phyloP scores from a whole-genome alignment of 2,329 filamentous ascomycete species.

The Sarocladiaceae sp. region DNA sequence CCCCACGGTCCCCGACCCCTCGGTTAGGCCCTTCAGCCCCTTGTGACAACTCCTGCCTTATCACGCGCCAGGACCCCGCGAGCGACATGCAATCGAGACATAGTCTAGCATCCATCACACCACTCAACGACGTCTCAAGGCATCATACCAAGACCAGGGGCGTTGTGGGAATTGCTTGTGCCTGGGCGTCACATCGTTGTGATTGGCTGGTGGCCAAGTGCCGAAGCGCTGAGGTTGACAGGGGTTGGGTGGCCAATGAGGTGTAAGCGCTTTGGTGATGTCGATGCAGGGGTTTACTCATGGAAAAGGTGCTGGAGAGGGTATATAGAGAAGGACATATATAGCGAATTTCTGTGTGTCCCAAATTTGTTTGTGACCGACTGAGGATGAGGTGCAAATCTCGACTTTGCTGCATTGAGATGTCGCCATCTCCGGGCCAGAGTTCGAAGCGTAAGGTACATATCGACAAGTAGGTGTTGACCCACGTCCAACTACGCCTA shows the following conservation, averaged over 20 bases:
- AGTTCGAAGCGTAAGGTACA: no score
- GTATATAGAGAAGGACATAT: not conserved
- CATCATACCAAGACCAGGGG: slow-evolving; percentile 3
- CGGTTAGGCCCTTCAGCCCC: not conserved
- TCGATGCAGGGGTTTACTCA: not conserved
- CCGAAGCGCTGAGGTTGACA: slow-evolving; percentile 9
- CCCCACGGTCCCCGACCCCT: not conserved
- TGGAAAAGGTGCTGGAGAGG: not conserved
- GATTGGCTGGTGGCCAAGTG: slow-evolving; percentile 2
- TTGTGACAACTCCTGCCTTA: slow-evolving; percentile 9
- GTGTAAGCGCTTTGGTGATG: slow-evolving; percentile 4
- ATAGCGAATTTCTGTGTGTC: not conserved
- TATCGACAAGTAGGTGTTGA: no score
- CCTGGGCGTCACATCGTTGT: not conserved
- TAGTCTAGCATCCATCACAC: not conserved
- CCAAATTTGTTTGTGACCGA: no score
- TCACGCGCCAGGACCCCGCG: slow-evolving; percentile 6
- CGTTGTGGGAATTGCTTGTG: not conserved
- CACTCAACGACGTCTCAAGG: not conserved
- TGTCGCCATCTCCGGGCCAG: no score
- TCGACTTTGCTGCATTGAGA: no score
- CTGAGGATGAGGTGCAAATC: no score
- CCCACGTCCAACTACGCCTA: no score
- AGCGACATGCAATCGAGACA: not conserved
- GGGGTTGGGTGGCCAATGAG: slow-evolving; percentile 1